These are phyloP conservation scores for Rhynchospora breviuscula DNA, from an alignment of 176 grass and related monocot genomes.

Conservation along the genomic window DNA sequence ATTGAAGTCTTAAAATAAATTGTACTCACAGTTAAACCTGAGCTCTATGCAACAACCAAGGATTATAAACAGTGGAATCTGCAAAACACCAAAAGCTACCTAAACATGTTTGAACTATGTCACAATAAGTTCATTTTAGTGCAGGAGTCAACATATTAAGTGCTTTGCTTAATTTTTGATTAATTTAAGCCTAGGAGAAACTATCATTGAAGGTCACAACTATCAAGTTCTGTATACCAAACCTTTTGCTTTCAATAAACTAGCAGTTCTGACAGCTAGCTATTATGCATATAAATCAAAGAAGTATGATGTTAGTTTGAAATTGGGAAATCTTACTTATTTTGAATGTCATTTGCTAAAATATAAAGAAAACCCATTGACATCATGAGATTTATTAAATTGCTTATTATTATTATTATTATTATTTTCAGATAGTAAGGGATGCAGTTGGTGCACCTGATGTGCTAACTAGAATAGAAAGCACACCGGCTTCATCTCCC, in stretches of 20 bases:
- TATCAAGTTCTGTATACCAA: background rate
- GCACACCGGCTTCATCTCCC: constrained; percentile 29
- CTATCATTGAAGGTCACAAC: background rate
- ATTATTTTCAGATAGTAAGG: constrained; percentile 61
- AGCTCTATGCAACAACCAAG: background rate
- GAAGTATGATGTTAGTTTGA: background rate
- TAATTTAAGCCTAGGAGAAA: background rate
- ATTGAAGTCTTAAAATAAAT: background rate
- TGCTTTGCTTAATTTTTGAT: constrained; percentile 5
- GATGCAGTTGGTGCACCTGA: constrained; percentile 83
- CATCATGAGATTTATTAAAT: background rate
- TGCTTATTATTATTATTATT: background rate
- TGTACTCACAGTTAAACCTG: background rate
- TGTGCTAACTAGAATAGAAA: constrained; percentile 79
- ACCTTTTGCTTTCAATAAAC: background rate
- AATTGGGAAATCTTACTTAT: background rate
- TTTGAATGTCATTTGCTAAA: constrained; percentile 1
- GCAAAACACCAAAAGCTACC: background rate
- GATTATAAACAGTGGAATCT: no score
- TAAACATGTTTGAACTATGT: background rate
- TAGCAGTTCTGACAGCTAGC: background rate
- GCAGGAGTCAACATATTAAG: background rate
- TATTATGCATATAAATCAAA: background rate
- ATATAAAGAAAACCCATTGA: background rate
- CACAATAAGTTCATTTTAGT: background rate